Percentiles rank a stretch among this genome's conserved stretches.
phyloP scores from a whole-genome alignment of 768 basidiomycete species.

The Hygrophoropsis aurantiaca region DNA sequence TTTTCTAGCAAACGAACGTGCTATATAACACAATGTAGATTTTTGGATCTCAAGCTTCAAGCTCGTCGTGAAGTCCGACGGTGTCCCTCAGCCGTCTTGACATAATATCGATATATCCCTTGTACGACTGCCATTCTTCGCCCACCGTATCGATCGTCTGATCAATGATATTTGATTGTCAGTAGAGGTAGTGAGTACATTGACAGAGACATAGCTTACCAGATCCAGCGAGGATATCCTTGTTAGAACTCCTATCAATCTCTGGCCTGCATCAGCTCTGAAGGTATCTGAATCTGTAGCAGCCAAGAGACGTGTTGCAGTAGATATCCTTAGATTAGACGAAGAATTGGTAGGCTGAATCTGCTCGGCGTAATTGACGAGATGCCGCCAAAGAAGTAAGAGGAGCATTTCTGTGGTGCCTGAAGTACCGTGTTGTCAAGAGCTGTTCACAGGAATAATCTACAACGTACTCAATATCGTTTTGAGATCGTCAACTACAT shows the following conservation, averaged over 20 bases:
- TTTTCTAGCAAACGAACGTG: not conserved
- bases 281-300: conserved; percentile 60
- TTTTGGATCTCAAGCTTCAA: conserved; percentile 8
- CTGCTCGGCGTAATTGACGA: conserved; percentile 58
- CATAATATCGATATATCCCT: conserved; percentile 77
- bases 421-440: conserved; percentile 21
- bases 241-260: conserved; percentile 53
- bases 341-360: conserved; percentile 14
- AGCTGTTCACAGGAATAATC: not conserved
- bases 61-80: conserved; percentile 51
- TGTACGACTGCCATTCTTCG: conserved; percentile 59
- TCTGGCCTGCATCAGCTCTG: conserved; percentile 52
- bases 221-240: conserved; percentile 54
- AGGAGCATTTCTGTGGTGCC: conserved; percentile 78
- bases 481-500: conserved; percentile 48
- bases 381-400: conserved; percentile 78
- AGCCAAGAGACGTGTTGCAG: conserved; percentile 55
- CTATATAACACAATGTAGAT: no score
- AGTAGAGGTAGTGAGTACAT: conserved; percentile 13
- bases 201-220: conserved; percentile 31
- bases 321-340: conserved; percentile 36
- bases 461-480: conserved; percentile 52
- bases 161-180: conserved; percentile 14
- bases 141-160: conserved; percentile 47
- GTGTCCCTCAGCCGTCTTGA: conserved; percentile 65